A percentile compares a stretch with the other conserved stretches of the same genome.
phyloP scores from a whole-genome alignment of 371 early-diverging fungal genomes.

The Mycotypha africana region DNA sequence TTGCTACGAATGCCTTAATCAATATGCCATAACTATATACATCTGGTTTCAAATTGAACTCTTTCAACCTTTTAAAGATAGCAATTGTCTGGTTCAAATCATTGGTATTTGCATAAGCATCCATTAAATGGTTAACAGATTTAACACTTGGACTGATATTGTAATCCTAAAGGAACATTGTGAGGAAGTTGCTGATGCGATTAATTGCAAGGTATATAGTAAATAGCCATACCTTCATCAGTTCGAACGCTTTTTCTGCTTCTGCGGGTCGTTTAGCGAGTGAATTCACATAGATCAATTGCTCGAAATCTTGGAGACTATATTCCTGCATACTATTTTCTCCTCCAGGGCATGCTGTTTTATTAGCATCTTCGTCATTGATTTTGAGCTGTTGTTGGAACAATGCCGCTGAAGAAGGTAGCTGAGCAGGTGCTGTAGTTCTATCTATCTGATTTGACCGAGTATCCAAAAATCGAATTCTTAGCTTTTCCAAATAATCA shows the following conservation, averaged over 20 bases:
- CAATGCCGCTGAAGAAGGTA: background rate
- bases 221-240: constrained; percentile 46
- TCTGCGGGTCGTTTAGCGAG: constrained; percentile 57
- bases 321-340: background rate
- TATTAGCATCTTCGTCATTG: no score
- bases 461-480: constrained; percentile 40
- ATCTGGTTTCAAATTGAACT: constrained; percentile 49
- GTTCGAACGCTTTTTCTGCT: constrained; percentile 66
- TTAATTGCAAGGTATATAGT: no score
- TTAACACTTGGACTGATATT: constrained; percentile 59
- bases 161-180: constrained; percentile 40
- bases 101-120: constrained; percentile 70
- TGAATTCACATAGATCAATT: constrained; percentile 73
- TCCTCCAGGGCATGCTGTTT: background rate
- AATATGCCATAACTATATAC: constrained; percentile 63
- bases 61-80: constrained; percentile 46
- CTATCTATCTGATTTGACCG: constrained; percentile 7
- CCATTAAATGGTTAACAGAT: constrained; percentile 72
- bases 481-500: constrained; percentile 42
- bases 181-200: no score
- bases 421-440: background rate
- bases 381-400: background rate
- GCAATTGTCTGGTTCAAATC: constrained; percentile 56
- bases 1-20: constrained; percentile 64
- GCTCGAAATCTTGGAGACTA: constrained; percentile 13